Base-by-base conservation (phyloP, 2,329 filamentous ascomycete genomes). In the Aspergillus tubingensis region DNA sequence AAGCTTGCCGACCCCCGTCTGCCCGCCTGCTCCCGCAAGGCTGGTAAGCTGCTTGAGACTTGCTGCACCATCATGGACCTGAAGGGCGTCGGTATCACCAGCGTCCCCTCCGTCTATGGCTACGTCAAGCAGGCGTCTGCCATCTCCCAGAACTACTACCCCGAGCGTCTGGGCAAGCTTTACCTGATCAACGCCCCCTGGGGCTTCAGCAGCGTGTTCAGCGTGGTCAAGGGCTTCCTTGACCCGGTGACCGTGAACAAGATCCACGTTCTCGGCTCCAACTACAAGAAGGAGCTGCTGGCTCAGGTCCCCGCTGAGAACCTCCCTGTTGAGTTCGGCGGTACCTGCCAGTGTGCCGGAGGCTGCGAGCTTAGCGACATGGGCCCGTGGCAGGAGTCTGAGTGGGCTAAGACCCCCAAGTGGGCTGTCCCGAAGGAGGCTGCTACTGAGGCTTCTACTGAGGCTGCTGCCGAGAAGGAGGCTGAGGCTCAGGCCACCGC, bases 61-160 rank as follows among this genome's bases (percentile, higher is more conserved):
- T 97, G 92, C 83, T 98, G 95, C 88, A 94, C 91, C 66, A 92
- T 99, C 80, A 95, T 98, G 89, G 95, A 99, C 79, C 85, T 97
- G 77, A 96, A 96, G 83, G 93, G 93, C 64, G 93, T 99, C 23
- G 91, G 91, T 61, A 81, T 98, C 69, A 85, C 83, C 75, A 95
- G 90, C 79, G 88, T 91, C 47, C 85, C 87, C 64, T 89, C 90
- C 63, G 94, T 97, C 60, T 96, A 96, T 82, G 85, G 87, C 57
- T 98, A 97, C 82, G 86, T 99, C 68, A 87, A 87, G 72, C 86
- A 90, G 75, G 92, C 92, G 49, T 95, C 92, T 36, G 88, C 82
- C 76, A 91, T 99, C 80, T 96, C 91, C 66, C 95, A 98, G 81
- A 96, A 98, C 86, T 96, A 98, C 87, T 99, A 99, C 82, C 95